Percentiles rank a stretch among this genome's conserved stretches.
Evolutionary conservation across 116 monocot species (phyloP).

Genomic region (Phalaenopsis hybrid): DNA sequence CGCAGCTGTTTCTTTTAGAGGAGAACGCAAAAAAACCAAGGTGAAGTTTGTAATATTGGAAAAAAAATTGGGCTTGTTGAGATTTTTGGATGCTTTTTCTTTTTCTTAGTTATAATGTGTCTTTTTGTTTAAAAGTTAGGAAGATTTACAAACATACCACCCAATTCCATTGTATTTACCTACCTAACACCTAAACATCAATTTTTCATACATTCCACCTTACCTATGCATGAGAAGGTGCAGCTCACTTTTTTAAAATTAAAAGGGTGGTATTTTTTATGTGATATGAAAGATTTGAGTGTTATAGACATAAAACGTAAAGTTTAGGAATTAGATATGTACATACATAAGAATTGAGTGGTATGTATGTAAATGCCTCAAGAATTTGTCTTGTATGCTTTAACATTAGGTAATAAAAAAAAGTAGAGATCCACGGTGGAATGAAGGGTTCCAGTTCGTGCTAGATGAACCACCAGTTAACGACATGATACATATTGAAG

Average conservation of each 20-base stretch:
- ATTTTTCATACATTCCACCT: too few species aligned
- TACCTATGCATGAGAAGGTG: too few species aligned
- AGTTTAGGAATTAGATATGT: too few species aligned
- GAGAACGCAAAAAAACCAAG: conserved; percentile 72
- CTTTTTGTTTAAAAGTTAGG: background rate
- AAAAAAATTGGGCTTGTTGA: background rate
- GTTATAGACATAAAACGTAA: too few species aligned
- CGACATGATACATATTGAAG: conserved; percentile 67
- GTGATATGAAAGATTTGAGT: too few species aligned
- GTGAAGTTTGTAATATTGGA: conserved; percentile 16
- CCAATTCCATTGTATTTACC: background rate
- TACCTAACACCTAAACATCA: too few species aligned
- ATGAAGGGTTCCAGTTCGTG: conserved; percentile 69
- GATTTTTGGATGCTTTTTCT: too few species aligned
- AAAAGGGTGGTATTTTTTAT: too few species aligned
- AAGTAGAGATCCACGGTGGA: conserved; percentile 75
- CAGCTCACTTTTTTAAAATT: too few species aligned
- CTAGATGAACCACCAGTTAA: conserved; percentile 58
- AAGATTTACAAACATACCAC: background rate
- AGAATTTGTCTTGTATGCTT: background rate
- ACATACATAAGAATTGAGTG: too few species aligned
- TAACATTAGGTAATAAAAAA: conserved; percentile 47
- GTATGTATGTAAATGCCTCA: too few species aligned
- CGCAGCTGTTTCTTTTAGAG: conserved; percentile 61
- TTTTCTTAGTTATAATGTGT: too few species aligned